These are phyloP conservation scores for Hordeum vulgare DNA, from an alignment of 176 grass and related monocot species.

Conservation along the genomic window DNA sequence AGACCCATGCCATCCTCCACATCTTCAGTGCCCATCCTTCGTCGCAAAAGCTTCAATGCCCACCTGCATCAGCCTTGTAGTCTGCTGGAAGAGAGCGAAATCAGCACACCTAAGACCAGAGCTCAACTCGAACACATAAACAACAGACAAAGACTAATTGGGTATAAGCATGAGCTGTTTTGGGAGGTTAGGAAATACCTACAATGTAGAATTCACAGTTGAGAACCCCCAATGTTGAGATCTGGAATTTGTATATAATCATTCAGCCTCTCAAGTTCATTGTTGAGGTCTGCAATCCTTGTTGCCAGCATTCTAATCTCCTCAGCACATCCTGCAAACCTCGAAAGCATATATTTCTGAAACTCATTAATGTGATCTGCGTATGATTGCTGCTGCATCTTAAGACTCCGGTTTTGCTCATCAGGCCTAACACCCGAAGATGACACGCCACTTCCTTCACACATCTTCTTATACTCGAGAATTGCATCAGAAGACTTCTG, in stretches of 20 bases:
- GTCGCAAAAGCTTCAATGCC: not conserved
- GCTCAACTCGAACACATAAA: not conserved
- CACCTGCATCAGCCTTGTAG: not conserved
- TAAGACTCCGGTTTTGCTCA: not conserved
- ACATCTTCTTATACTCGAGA: not conserved
- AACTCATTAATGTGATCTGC: not conserved
- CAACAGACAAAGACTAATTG: not conserved
- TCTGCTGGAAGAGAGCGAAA: not conserved
- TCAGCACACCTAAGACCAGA: not conserved
- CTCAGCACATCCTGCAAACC: not conserved
- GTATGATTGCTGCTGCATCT: not conserved
- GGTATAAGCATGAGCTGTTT: not conserved
- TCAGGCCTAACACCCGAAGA: not conserved
- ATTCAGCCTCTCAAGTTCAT: conserved; percentile 25
- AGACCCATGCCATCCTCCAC: not conserved
- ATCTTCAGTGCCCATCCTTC: not conserved
- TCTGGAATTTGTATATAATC: conserved; percentile 13
- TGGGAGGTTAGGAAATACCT: conserved; percentile 7
- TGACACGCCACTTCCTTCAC: not conserved
- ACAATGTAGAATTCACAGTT: conserved; percentile 6
- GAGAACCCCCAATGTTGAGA: conserved; percentile 25
- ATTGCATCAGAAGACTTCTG: conserved; percentile 1
- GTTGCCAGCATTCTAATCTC: not conserved
- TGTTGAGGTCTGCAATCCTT: not conserved
- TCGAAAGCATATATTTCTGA: not conserved